Evolutionary conservation across 2,329 filamentous ascomycete species (phyloP).

Genomic region (Madurella mycetomatis): DNA sequence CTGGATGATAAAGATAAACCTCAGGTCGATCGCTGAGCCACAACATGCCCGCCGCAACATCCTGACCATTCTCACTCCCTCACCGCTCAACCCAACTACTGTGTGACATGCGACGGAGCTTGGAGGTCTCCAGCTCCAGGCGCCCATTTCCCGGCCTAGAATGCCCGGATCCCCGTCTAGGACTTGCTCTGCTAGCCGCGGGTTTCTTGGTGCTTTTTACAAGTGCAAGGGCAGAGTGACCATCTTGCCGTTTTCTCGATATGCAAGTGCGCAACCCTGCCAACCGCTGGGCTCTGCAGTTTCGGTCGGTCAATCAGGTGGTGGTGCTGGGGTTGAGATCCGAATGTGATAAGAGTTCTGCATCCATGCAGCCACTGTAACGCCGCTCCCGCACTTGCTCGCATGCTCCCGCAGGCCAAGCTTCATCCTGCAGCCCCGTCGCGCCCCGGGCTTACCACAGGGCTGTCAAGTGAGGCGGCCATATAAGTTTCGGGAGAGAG

Average conservation of each 20-base stretch:
- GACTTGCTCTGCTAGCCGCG: too few relatives aligned
- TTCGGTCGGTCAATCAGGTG: background rate
- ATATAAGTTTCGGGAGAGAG: background rate
- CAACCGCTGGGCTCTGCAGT: background rate
- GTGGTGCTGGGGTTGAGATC: background rate
- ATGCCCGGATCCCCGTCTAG: too few relatives aligned
- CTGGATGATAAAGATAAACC: too few relatives aligned
- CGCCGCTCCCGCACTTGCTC: slow-evolving; percentile 22
- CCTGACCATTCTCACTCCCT: too few relatives aligned
- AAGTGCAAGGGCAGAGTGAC: too few relatives aligned
- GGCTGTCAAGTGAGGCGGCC: slow-evolving; percentile 18
- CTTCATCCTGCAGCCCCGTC: slow-evolving; percentile 15
- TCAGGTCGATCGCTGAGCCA: too few relatives aligned
- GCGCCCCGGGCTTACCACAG: slow-evolving; percentile 20
- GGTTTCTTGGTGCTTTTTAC: background rate
- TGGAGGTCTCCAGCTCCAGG: too few relatives aligned
- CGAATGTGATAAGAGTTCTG: slow-evolving; percentile 11
- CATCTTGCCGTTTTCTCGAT: background rate
- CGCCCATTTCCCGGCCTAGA: too few relatives aligned
- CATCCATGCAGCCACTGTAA: slow-evolving; percentile 10
- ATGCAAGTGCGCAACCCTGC: background rate
- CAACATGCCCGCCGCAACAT: too few relatives aligned
- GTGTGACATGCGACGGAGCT: too few relatives aligned
- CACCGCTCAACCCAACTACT: too few relatives aligned
- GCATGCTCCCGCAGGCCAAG: slow-evolving; percentile 12